Conservation (phyloP, 139 green algal species). For the Chlamydomonas applanata region DNA sequence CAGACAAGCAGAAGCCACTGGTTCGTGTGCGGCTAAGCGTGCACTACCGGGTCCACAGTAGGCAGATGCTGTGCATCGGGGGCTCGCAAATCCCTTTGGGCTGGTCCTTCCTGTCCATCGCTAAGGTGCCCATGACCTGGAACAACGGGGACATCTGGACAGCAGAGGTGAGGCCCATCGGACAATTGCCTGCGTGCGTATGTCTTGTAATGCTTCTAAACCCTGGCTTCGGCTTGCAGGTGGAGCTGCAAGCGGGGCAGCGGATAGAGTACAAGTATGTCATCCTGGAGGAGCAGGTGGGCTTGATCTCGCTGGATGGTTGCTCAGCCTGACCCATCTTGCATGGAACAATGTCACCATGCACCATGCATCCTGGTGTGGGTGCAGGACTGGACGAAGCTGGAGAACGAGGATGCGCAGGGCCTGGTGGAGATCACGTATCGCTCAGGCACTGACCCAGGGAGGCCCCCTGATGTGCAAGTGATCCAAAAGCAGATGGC, state of each 20-base stretch:
- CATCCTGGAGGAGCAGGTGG: constrained; percentile 88
- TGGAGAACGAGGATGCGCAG: constrained; percentile 72
- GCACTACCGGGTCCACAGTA: constrained; percentile 80
- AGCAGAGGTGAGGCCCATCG: constrained; percentile 60
- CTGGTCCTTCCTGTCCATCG: constrained; percentile 92
- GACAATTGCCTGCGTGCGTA: too few relatives aligned
- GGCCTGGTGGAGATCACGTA: constrained; percentile 82
- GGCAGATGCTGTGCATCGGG: constrained; percentile 91
- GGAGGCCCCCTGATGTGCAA: constrained; percentile 76
- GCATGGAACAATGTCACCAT: constrained; percentile 5
- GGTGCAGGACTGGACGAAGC: constrained; percentile 83
- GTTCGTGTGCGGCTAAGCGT: constrained; percentile 75
- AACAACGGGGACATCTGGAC: constrained; percentile 80
- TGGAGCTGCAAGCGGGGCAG: constrained; percentile 78
- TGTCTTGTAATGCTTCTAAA: not conserved
- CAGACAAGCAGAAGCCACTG: constrained; percentile 46
- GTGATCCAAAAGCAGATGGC: constrained; percentile 90
- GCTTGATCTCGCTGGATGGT: constrained; percentile 6
- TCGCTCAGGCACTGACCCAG: constrained; percentile 61
- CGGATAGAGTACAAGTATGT: constrained; percentile 94
- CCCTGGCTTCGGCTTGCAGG: constrained; percentile 38
- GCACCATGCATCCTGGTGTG: not conserved
- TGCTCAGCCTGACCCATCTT: not conserved
- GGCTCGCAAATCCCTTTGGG: constrained; percentile 78
- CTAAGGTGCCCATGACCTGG: constrained; percentile 90